phyloP scores from a whole-genome alignment of 768 basidiomycete species.

The Xerocomellus intermedius region DNA sequence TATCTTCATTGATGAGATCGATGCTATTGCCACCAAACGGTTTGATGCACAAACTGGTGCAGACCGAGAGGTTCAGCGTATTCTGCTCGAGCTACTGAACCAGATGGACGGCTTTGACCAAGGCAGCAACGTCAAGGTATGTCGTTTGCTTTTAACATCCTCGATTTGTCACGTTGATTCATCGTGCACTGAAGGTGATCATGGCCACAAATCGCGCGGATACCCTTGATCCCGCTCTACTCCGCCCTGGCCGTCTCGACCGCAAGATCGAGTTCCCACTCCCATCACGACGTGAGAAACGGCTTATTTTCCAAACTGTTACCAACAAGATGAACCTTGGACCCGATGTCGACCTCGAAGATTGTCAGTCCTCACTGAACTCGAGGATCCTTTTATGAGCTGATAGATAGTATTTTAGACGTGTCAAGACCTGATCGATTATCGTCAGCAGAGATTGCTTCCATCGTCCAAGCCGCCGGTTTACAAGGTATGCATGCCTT shows the following conservation, averaged over 20 bases:
- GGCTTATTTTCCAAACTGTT: slow-evolving; percentile 96
- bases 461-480: slow-evolving; percentile 96
- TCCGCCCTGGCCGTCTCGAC: slow-evolving; percentile 96
- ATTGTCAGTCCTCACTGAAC: slow-evolving; percentile 62
- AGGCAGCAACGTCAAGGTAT: slow-evolving; percentile 95
- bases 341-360: slow-evolving; percentile 97
- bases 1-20: slow-evolving; percentile 99
- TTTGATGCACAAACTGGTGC: slow-evolving; percentile 99
- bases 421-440: slow-evolving; percentile 95
- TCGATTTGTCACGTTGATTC: not conserved
- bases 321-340: slow-evolving; percentile 97
- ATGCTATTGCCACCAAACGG: slow-evolving; percentile 98
- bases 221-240: slow-evolving; percentile 94
- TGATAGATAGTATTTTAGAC: slow-evolving; percentile 47
- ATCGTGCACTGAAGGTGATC: slow-evolving; percentile 66
- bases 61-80: slow-evolving; percentile 98
- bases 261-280: slow-evolving; percentile 98
- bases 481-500: slow-evolving; percentile 67
- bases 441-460: slow-evolving; percentile 93
- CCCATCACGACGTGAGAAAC: slow-evolving; percentile 91
- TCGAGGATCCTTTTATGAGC: slow-evolving; percentile 7
- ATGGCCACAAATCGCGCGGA: slow-evolving; percentile 99
- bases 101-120: slow-evolving; percentile 99
- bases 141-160: not conserved
- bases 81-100: slow-evolving; percentile 92